Evolutionary conservation across 768 basidiomycete species (phyloP).

Genomic region (Boletus pseudo-olivaceus): DNA sequence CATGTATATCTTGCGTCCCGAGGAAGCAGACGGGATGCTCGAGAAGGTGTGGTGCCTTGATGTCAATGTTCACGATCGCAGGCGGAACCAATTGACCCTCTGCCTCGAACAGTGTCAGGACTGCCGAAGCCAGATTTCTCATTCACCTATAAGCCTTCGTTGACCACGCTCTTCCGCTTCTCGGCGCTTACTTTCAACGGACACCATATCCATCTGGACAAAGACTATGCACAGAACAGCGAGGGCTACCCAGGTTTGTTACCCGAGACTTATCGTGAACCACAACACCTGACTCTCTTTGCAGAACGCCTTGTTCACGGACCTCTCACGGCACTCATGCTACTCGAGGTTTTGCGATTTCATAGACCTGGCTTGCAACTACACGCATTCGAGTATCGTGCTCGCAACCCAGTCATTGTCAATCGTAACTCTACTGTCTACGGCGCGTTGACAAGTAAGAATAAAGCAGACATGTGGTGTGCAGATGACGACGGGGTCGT

Average conservation of each 20-base stretch:
- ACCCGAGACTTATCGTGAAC: background rate
- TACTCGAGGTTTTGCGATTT: slow-evolving; percentile 59
- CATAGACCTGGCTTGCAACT: slow-evolving; percentile 47
- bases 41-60: slow-evolving; percentile 39
- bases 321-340: slow-evolving; percentile 75
- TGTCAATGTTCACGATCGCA: background rate
- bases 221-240: slow-evolving; percentile 57
- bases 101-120: slow-evolving; percentile 40
- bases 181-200: slow-evolving; percentile 86
- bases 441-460: slow-evolving; percentile 40
- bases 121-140: slow-evolving; percentile 55
- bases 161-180: slow-evolving; percentile 78
- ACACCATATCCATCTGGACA: slow-evolving; percentile 81
- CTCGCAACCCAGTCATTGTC: slow-evolving; percentile 61
- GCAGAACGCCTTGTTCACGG: slow-evolving; percentile 83
- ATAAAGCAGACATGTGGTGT: slow-evolving; percentile 52
- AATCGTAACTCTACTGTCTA: slow-evolving; percentile 46
- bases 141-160: slow-evolving; percentile 62
- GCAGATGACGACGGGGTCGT: slow-evolving; percentile 53
- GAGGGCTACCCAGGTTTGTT: slow-evolving; percentile 70
- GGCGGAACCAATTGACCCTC: background rate
- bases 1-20: slow-evolving; percentile 60
- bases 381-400: slow-evolving; percentile 62
- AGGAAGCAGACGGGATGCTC: slow-evolving; percentile 31
- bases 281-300: slow-evolving; percentile 1